phyloP scores from a whole-genome alignment of 225 moss, liverwort and hornwort genomes.

The Bryum argenteum region DNA sequence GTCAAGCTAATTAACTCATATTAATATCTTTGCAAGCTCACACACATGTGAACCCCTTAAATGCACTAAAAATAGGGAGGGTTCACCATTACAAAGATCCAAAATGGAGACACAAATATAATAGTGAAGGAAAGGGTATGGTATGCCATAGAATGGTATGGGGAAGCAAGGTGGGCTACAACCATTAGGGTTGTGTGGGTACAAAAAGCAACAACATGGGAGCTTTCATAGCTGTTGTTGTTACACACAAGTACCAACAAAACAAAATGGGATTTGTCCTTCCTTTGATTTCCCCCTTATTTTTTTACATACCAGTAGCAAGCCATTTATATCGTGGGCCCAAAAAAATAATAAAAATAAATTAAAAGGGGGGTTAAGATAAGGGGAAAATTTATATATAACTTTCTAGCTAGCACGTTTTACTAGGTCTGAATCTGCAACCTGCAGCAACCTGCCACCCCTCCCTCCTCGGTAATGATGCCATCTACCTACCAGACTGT shows the following conservation, averaged over 20 bases:
- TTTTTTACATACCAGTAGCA: too few species aligned
- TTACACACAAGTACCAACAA: background rate
- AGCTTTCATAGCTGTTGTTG: conserved; percentile 17
- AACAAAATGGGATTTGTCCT: background rate
- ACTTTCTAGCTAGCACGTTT: background rate
- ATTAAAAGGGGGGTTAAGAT: background rate
- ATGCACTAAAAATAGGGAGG: too few species aligned
- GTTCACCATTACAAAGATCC: too few species aligned
- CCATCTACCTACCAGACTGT: conserved; percentile 33
- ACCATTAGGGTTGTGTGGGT: background rate
- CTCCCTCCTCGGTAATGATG: conserved; percentile 9
- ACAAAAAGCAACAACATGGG: conserved; percentile 1
- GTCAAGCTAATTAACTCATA: too few species aligned
- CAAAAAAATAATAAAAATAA: background rate
- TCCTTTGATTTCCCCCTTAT: background rate
- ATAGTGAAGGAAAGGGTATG: too few species aligned
- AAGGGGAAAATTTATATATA: background rate
- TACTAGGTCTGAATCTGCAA: conserved; percentile 6
- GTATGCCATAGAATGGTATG: too few species aligned
- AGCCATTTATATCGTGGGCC: too few species aligned
- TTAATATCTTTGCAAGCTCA: too few species aligned
- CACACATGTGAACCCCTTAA: too few species aligned
- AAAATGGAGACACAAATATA: too few species aligned
- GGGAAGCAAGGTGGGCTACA: background rate
- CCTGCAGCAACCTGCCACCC: conserved; percentile 16